Conservation (phyloP, 2,329 filamentous ascomycete species). For the Penicillium sp. region DNA sequence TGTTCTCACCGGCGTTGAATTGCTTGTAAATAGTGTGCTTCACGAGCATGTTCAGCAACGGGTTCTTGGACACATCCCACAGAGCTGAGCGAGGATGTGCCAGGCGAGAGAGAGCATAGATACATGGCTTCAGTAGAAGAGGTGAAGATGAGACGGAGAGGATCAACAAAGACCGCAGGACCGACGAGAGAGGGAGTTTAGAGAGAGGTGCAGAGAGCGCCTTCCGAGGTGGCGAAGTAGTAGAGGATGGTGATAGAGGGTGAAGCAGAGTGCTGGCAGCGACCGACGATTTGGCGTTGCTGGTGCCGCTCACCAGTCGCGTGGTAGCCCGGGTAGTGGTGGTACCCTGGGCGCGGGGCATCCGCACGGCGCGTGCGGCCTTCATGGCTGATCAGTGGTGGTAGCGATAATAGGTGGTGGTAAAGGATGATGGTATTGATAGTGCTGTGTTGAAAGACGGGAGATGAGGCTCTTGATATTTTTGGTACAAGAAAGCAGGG, state of each 20-base stretch:
- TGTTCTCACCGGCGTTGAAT: slow-evolving; percentile 59
- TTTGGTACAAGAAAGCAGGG: not conserved
- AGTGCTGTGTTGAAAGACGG: not conserved
- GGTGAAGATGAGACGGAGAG: slow-evolving; percentile 44
- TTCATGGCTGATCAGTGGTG: slow-evolving; percentile 30
- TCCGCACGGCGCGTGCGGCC: slow-evolving; percentile 35
- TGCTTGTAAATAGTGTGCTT: slow-evolving; percentile 59
- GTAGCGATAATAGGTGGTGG: not conserved
- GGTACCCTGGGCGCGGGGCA: slow-evolving; percentile 20
- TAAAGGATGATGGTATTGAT: not conserved
- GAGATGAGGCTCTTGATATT: slow-evolving; percentile 6
- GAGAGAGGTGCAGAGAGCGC: slow-evolving; percentile 37
- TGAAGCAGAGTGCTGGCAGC: slow-evolving; percentile 32
- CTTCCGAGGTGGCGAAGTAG: slow-evolving; percentile 28
- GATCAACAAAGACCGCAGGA: slow-evolving; percentile 43
- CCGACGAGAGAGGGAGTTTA: slow-evolving; percentile 42
- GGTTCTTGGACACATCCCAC: slow-evolving; percentile 55
- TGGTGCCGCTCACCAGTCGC: slow-evolving; percentile 39
- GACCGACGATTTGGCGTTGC: slow-evolving; percentile 38
- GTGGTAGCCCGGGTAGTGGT: slow-evolving; percentile 15
- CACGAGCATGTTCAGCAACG: slow-evolving; percentile 49
- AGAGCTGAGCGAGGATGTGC: slow-evolving; percentile 50
- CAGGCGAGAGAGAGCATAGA: slow-evolving; percentile 67
- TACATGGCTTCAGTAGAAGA: slow-evolving; percentile 70
- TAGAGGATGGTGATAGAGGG: slow-evolving; percentile 22